Percentiles rank a stretch among this genome's conserved stretches.
Evolutionary conservation across 139 green algal species (phyloP).

Genomic region (Tetraselmis striata): DNA sequence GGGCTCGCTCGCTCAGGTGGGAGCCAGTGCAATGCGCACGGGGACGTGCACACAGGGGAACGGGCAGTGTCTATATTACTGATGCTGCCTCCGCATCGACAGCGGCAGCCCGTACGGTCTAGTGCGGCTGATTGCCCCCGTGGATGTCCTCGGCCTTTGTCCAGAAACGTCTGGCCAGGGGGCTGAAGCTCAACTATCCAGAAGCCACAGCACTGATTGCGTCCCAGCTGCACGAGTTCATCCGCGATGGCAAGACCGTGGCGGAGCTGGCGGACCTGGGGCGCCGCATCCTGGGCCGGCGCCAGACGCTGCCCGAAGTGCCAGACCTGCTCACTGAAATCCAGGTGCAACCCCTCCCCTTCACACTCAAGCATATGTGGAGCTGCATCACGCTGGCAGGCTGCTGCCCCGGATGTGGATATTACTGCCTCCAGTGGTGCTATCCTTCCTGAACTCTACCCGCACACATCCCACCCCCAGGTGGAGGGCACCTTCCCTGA

Average conservation of each 20-base stretch:
- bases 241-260: slow-evolving; percentile 31
- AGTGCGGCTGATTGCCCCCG: too few relatives aligned
- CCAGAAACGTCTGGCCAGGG: slow-evolving; percentile 33
- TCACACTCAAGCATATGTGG: too few relatives aligned
- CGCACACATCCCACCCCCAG: background rate
- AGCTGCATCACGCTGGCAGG: too few relatives aligned
- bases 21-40: too few relatives aligned
- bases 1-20: background rate
- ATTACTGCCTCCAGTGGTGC: too few relatives aligned
- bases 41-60: too few relatives aligned
- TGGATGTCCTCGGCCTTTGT: too few relatives aligned
- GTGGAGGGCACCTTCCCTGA: slow-evolving; percentile 43
- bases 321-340: slow-evolving; percentile 15
- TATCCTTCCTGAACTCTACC: too few relatives aligned
- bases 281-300: slow-evolving; percentile 25
- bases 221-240: slow-evolving; percentile 32
- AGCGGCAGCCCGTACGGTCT: too few relatives aligned
- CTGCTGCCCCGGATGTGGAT: too few relatives aligned
- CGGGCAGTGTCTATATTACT: too few relatives aligned
- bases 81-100: too few relatives aligned
- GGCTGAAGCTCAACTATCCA: slow-evolving; percentile 33
- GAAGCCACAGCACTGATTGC: slow-evolving; percentile 36
- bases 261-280: slow-evolving; percentile 35
- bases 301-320: slow-evolving; percentile 33
- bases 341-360: background rate